Evolutionary conservation across 108 stramenopile genomes (phyloP).

Genomic region (Skeletonema costatum): DNA sequence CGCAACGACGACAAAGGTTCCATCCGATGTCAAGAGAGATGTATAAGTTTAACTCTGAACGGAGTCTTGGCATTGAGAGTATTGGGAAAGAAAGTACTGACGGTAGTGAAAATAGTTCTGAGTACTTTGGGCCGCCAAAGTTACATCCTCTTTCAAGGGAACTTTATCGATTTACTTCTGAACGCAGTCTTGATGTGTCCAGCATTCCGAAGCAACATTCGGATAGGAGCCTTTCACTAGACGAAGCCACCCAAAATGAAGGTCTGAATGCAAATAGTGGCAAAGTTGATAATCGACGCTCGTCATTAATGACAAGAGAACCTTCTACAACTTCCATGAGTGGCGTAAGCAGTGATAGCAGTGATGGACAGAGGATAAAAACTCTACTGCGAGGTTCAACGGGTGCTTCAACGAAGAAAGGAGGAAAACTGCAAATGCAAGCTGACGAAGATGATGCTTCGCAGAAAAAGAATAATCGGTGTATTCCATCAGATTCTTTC

Average conservation of each 20-base stretch:
- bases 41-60: not conserved
- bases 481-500: not conserved
- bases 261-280: not conserved
- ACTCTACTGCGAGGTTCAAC: not conserved
- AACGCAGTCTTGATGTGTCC: not conserved
- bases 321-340: not conserved
- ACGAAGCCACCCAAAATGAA: not conserved
- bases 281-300: not conserved
- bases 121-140: not conserved
- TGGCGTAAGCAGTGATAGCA: not conserved
- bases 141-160: not conserved
- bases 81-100: not conserved
- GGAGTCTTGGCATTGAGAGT: not conserved
- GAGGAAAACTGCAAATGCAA: not conserved
- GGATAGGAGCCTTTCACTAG: not conserved
- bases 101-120: slow-evolving; percentile 1
- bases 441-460: not conserved
- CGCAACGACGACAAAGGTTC: not conserved
- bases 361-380: not conserved
- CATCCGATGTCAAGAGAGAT: not conserved
- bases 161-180: not conserved
- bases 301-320: not conserved
- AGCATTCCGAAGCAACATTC: not conserved
- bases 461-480: not conserved
- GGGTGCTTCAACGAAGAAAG: not conserved